Evolutionary conservation across 306 rosid species (phyloP).

Genomic region (Sophora flavescens): DNA sequence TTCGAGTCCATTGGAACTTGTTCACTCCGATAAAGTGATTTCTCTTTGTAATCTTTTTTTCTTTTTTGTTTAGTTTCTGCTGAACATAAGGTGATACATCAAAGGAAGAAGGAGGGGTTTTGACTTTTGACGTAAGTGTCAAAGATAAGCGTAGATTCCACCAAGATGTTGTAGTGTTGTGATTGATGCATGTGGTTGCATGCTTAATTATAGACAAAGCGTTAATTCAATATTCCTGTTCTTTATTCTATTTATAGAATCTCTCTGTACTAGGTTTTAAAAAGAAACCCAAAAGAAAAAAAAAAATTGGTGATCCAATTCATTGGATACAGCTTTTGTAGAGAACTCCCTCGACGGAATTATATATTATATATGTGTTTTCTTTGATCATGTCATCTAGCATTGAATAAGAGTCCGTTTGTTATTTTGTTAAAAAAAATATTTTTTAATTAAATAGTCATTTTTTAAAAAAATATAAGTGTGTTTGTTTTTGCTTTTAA

Average conservation of each 20-base stretch:
- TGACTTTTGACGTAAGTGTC: not conserved
- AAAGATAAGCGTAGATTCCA: not conserved
- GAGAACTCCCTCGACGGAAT: too few species aligned
- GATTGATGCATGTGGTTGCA: not conserved
- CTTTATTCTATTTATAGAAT: conserved; percentile 1
- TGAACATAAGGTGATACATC: not conserved
- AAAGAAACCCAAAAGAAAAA: not conserved
- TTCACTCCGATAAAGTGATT: not conserved
- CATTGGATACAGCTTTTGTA: too few species aligned
- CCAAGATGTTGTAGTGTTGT: not conserved
- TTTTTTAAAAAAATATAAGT: too few species aligned
- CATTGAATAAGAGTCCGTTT: too few species aligned
- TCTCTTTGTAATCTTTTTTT: not conserved
- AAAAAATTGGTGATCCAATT: not conserved
- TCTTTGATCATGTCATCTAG: too few species aligned
- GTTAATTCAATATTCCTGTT: not conserved
- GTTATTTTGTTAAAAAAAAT: too few species aligned
- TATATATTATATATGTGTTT: too few species aligned
- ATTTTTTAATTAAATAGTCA: too few species aligned
- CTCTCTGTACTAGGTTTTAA: not conserved
- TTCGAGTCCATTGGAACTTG: conserved; percentile 24
- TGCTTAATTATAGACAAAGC: not conserved
- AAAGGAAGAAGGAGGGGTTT: not conserved
- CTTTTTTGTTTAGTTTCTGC: not conserved
- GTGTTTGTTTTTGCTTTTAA: too few species aligned